Conservation (phyloP, 257 asterid genomes). For the Knoxia roxburghii region DNA sequence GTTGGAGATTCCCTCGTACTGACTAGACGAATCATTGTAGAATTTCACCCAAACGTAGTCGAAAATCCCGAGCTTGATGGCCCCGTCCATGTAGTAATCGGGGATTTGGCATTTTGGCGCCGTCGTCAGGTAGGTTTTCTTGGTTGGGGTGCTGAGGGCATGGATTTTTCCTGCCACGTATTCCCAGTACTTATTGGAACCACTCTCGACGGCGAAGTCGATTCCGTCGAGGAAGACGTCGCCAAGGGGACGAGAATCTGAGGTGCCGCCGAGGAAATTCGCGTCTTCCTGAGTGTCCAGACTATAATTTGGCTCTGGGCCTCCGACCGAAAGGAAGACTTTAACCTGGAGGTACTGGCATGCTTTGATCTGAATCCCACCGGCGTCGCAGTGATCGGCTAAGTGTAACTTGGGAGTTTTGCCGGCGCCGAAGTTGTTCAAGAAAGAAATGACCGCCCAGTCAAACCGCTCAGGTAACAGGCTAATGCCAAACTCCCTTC, state of each 20-base stretch:
- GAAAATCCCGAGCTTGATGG: constrained; percentile 43
- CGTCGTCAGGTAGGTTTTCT: constrained; percentile 33
- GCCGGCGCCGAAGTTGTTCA: constrained; percentile 42
- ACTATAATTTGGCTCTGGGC: constrained; percentile 41
- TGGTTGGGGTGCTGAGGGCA: constrained; percentile 21
- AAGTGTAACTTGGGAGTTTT: constrained; percentile 37
- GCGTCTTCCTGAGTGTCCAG: constrained; percentile 36
- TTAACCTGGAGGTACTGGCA: constrained; percentile 43
- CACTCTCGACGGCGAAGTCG: constrained; percentile 48
- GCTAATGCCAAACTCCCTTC: constrained; percentile 47
- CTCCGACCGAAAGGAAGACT: constrained; percentile 45
- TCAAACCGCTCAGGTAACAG: constrained; percentile 39
- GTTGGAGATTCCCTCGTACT: constrained; percentile 17
- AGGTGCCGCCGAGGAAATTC: constrained; percentile 36
- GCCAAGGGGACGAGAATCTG: constrained; percentile 37
- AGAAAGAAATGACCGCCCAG: constrained; percentile 38
- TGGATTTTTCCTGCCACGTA: constrained; percentile 36
- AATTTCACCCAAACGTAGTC: constrained; percentile 58
- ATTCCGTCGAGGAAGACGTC: constrained; percentile 40
- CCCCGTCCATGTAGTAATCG: constrained; percentile 42
- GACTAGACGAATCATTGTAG: constrained; percentile 52
- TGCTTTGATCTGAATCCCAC: constrained; percentile 33
- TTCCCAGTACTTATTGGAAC: constrained; percentile 41
- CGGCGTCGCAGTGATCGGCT: constrained; percentile 57
- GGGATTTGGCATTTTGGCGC: constrained; percentile 63